These are phyloP conservation scores for Hypomontagnella monticulosa DNA, from an alignment of 495 filamentous ascomycete species.

Conservation along the genomic window DNA sequence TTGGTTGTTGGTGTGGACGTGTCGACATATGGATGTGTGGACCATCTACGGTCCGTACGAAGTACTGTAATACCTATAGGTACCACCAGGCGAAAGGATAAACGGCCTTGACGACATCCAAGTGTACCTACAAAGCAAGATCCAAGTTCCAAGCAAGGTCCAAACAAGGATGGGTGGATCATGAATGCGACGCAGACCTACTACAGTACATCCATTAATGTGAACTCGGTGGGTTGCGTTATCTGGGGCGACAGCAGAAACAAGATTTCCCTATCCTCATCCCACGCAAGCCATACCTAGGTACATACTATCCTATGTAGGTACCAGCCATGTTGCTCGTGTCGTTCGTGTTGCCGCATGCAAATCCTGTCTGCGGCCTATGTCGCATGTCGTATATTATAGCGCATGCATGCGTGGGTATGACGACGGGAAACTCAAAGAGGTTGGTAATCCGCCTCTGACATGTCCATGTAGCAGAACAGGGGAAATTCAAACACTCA, in stretches of 20 bases:
- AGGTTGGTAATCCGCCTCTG: conserved; percentile 12
- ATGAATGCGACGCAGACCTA: conserved; percentile 36
- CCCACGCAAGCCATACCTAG: not conserved
- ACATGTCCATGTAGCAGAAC: not conserved
- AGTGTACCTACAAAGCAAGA: not conserved
- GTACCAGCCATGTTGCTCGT: not conserved
- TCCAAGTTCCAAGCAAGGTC: not conserved
- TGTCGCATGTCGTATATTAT: conserved; percentile 1
- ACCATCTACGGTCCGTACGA: no score
- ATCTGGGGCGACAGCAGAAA: conserved; percentile 30
- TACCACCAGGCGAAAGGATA: no score
- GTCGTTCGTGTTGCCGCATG: not conserved
- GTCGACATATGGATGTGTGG: no score
- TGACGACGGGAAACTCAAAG: conserved; percentile 12
- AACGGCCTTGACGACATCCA: not conserved
- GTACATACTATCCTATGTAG: no score
- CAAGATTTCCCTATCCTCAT: conserved; percentile 35
- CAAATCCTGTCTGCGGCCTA: not conserved
- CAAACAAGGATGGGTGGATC: conserved; percentile 29
- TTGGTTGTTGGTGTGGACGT: not conserved
- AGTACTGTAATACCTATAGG: no score
- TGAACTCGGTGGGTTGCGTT: conserved; percentile 36
- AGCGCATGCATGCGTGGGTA: conserved; percentile 1
- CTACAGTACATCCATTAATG: no score
- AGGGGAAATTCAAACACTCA: conserved; percentile 29